Percentiles rank a stretch among this genome's conserved stretches.
phyloP scores from a whole-genome alignment of 768 basidiomycete species.

The Chalciporus piperatus region DNA sequence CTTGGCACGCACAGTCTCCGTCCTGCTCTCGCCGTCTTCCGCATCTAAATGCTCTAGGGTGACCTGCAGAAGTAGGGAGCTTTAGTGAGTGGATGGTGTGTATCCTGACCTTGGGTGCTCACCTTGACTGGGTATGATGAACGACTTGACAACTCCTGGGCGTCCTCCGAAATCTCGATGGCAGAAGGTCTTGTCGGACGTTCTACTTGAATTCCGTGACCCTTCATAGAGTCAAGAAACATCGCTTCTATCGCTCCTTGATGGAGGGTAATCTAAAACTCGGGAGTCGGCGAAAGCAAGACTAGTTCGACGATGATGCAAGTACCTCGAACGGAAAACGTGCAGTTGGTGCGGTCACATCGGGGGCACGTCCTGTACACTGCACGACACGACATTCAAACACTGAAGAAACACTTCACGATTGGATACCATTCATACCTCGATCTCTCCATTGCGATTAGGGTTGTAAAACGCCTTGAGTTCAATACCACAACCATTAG shows the following conservation, averaged over 20 bases:
- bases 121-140: conserved; percentile 34
- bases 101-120: neutral
- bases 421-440: conserved; percentile 36
- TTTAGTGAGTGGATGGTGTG: neutral
- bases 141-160: conserved; percentile 33
- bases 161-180: conserved; percentile 35
- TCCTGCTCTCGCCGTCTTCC: conserved; percentile 29
- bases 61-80: conserved; percentile 12
- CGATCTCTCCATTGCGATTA: conserved; percentile 53
- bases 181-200: conserved; percentile 32
- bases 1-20: conserved; percentile 33
- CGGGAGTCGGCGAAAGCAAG: neutral
- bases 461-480: conserved; percentile 75
- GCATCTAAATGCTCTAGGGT: conserved; percentile 20
- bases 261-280: conserved; percentile 33
- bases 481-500: neutral
- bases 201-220: conserved; percentile 33
- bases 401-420: neutral
- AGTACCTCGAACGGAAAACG: conserved; percentile 70
- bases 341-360: conserved; percentile 59
- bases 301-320: neutral
- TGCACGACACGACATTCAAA: conserved; percentile 24
- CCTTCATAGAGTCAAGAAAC: conserved; percentile 40
- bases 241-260: conserved; percentile 43
- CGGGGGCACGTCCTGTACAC: conserved; percentile 61